Base-by-base conservation (phyloP, 192 early-diverging fungal genomes). In the Podila verticillata region DNA sequence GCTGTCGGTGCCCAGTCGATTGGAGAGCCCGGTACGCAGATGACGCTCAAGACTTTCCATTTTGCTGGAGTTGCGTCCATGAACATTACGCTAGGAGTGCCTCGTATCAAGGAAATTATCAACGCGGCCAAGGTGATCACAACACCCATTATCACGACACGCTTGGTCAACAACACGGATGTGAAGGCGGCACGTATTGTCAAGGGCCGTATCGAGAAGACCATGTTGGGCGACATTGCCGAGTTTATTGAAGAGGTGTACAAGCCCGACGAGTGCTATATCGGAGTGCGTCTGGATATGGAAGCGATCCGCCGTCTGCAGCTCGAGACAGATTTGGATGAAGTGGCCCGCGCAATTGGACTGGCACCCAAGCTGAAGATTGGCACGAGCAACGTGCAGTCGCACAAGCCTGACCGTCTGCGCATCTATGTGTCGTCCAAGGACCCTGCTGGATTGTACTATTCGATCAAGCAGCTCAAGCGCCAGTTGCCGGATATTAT, bases 31-130 rank as follows among this genome's bases (percentile, higher is more conserved):
- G 96, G 96, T 57, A 99, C 98, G 5, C 98, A 99, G 79, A 99
- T 99, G 98, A 99, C 98, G 64, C 83, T 99, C 63, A 98, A 98
- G 85, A 96, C 98, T 83, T 99, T 99, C 94, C 98, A 99, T 87
- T 99, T 99, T 91, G 97, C 98, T 77, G 98, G 98, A 91, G 95
- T 99, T 57, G 97, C 96, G 35, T 92, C 91, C 66, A 98, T 99
- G 97, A 99, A 98, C 91, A 93, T 99, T 67, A 98, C 98, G 5
- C 91, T 98, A 77, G 98, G 98, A 89, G 98, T 99, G 57, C 98
- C 98, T 17, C 96, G 98, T 78, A 97, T 99, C 87, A 99, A 99
- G 87, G 98, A 99, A 89, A 99, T 99, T 83, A 99, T 99, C 88
- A 99, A 98, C 75, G 98, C 97, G 7, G 90, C 96, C 49, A 98